Base-by-base conservation (phyloP, 2,329 filamentous ascomycete genomes). In the Harringtonia aguacate region DNA sequence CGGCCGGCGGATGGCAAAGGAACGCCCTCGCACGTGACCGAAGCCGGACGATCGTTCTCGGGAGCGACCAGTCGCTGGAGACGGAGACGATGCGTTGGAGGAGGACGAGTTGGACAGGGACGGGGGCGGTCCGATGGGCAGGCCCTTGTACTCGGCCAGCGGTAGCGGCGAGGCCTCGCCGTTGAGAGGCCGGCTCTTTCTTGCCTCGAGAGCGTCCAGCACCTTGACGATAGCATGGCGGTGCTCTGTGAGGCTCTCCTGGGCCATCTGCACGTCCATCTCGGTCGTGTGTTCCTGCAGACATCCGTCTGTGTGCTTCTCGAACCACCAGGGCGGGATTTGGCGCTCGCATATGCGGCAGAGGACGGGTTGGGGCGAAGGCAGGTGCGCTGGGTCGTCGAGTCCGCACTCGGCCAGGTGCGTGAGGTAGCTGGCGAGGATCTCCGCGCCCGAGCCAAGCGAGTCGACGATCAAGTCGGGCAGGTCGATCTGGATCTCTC, bases 261-360 rank as follows among this genome's bases (percentile, higher is more conserved):
- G 92, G 7, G 89, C 80, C 71, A 97, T 83, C 59, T 98, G 90
- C 4, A 98, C 88, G 55, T 97, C 90, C 86, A 95, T 94, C 60
- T 98, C 92, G 1, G 92, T 90, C 41, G 85, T 82, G 58, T 98
- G 92, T 60, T 98, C 92, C 59, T 97, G 89, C 44, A 95, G 70
- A 58, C 92, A 98, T 18, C 97, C 69, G 56, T 98, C 94, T 2
- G 90, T 95, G 60, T 98, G 92, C 62, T 97, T 98, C 64, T 98
- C 92, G 55, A 98, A 98, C 94, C 92, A 98, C 92, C 92, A 98
- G 1, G 90, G 88, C 5, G 87, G 87, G 48, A 98, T 97, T 50
- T 95, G 87, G 43, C 92, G 86, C 60, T 98, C 92, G 61, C 92
- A 98, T 44, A 98, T 97, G 42, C 92, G 87, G 62, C 92, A 98